These are phyloP conservation scores for Tricholoma matsutake DNA, from an alignment of 768 basidiomycete species.

Conservation along the genomic window DNA sequence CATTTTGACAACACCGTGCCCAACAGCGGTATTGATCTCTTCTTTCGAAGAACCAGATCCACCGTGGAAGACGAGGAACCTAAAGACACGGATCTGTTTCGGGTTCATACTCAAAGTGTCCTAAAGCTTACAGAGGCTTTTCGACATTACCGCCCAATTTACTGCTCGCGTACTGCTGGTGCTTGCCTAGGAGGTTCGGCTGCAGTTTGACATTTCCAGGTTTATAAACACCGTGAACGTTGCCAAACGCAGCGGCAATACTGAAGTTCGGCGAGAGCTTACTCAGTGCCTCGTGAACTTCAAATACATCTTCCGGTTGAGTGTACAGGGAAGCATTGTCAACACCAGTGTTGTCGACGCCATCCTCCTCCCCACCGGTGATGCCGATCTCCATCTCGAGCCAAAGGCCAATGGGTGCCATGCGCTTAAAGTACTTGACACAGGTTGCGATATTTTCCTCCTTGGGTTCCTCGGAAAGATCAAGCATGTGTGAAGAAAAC, in stretches of 20 bases:
- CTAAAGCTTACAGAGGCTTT: slow-evolving; percentile 76
- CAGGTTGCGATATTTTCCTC: slow-evolving; percentile 95
- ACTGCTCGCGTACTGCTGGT: slow-evolving; percentile 73
- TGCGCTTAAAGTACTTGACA: slow-evolving; percentile 91
- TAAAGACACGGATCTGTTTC: slow-evolving; percentile 21
- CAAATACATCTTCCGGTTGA: slow-evolving; percentile 93
- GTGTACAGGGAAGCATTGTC: slow-evolving; percentile 96
- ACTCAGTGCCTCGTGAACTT: slow-evolving; percentile 83
- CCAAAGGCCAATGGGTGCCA: slow-evolving; percentile 91
- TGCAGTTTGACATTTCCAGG: slow-evolving; percentile 95
- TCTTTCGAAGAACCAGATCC: slow-evolving; percentile 97
- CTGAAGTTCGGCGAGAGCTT: slow-evolving; percentile 90
- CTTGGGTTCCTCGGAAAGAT: slow-evolving; percentile 89
- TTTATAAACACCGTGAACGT: slow-evolving; percentile 99
- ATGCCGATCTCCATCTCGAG: slow-evolving; percentile 99
- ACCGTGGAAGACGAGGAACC: slow-evolving; percentile 99
- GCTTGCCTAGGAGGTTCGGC: slow-evolving; percentile 88
- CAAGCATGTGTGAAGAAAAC: slow-evolving; percentile 98
- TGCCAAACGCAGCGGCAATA: slow-evolving; percentile 97
- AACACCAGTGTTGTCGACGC: slow-evolving; percentile 95
- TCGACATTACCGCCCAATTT: slow-evolving; percentile 60
- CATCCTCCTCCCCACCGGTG: slow-evolving; percentile 99
- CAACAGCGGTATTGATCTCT: slow-evolving; percentile 90
- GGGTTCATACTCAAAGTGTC: background rate
- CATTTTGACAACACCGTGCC: slow-evolving; percentile 97